These are phyloP conservation scores for Poa pratensis DNA, from an alignment of 176 grass and related monocot species.

Conservation along the genomic window DNA sequence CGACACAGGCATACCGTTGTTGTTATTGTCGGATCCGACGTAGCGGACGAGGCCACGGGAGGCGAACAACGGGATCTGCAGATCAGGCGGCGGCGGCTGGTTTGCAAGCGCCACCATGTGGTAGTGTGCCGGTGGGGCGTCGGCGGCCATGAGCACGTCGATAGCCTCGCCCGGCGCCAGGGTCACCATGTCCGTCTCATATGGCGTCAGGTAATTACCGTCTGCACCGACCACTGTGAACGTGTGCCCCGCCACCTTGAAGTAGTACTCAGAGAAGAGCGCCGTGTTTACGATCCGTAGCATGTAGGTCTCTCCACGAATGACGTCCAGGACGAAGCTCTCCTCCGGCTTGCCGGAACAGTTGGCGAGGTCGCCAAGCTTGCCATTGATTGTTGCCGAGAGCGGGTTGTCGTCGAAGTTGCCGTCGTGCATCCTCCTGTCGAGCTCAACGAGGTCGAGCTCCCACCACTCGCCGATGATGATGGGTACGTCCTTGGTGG, in stretches of 20 bases:
- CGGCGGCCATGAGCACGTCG: not conserved
- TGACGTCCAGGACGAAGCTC: not conserved
- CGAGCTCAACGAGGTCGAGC: not conserved
- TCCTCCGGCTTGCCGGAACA: not conserved
- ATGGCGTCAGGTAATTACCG: not conserved
- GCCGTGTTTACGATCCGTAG: not conserved
- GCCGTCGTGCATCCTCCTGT: not conserved
- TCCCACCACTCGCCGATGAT: not conserved
- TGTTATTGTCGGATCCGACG: not conserved
- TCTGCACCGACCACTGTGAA: not conserved
- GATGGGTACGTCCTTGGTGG: not conserved
- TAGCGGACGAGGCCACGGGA: not conserved
- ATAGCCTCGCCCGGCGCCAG: not conserved
- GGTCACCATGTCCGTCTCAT: not conserved
- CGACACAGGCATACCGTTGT: not conserved
- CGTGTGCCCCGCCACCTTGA: not conserved
- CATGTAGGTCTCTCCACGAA: not conserved
- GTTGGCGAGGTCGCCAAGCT: not conserved
- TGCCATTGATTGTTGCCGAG: not conserved
- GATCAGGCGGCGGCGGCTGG: not conserved
- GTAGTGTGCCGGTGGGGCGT: not conserved
- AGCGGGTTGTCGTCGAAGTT: not conserved
- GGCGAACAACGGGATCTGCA: not conserved
- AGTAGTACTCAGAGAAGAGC: not conserved
- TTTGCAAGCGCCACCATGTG: not conserved